Conservation (phyloP, 1,139 yeast species). For the Kurtzmaniella quercitrusa region DNA sequence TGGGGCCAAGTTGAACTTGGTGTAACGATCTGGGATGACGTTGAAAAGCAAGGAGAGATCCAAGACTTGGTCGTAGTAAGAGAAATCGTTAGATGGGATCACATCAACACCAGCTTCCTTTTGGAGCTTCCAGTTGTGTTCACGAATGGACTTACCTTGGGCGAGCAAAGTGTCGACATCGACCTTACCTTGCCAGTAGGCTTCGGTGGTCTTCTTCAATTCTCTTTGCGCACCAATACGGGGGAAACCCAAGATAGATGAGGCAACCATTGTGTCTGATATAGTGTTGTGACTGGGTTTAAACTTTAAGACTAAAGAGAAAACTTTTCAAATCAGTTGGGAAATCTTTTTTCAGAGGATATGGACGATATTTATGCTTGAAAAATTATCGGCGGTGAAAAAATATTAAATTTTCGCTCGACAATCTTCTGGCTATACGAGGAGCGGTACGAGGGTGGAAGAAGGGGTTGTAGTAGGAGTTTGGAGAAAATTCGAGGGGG, state of each 20-base stretch:
- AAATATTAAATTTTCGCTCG: background rate
- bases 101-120: conserved; percentile 95
- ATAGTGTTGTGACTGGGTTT: conserved; percentile 1
- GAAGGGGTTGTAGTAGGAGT: background rate
- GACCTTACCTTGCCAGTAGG: conserved; percentile 97
- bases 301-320: background rate
- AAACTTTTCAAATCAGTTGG: background rate
- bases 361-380: background rate
- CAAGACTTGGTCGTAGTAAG: conserved; percentile 94
- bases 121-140: conserved; percentile 96
- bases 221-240: conserved; percentile 99
- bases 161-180: conserved; percentile 80
- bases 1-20: conserved; percentile 84
- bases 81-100: conserved; percentile 97
- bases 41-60: conserved; percentile 91
- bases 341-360: background rate
- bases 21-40: conserved; percentile 94
- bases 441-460: background rate
- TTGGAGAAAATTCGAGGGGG: too few relatives aligned
- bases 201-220: conserved; percentile 96
- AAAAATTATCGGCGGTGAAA: background rate
- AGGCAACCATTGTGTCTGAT: conserved; percentile 68
- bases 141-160: conserved; percentile 94
- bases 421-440: background rate
- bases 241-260: conserved; percentile 98